Evolutionary conservation across 2,329 filamentous ascomycete species (phyloP), one percentile per base, ranked within the genome.

Genomic region (Rutstroemia sydowiana): DNA sequence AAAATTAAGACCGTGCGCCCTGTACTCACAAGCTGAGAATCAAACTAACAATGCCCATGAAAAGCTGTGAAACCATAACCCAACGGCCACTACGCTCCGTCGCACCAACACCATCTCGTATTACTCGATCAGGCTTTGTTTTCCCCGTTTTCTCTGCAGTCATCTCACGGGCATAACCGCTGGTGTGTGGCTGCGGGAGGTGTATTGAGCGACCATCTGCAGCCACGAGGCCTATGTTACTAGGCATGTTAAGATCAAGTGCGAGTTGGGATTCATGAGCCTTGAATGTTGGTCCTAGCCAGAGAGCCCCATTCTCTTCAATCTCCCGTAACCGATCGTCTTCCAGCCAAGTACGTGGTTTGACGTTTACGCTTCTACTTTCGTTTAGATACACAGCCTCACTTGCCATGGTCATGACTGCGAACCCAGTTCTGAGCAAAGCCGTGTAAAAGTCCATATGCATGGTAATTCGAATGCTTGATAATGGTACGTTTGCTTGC

Each of bases 391-490:
- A 97, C 0, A 97, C 93, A 3, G 92, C 92, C 68, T 97, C 91
- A 61, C 89, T 95, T 0, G 93, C 93, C 68, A 95, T 92, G 0
- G 89, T 95, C 55, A 97, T 81, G 11, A 92, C 84, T 10, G 84
- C 84, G 64, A 96, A 96, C 0, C 93, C 93, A 32, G 89, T 81
- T 54, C 91, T 84, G 3, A 97, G 75, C 4, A 97, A 74, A 0
- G 89, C 87, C 0, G 90, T 95, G 66, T 97, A 98, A 65, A 97
- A 96, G 66, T 98, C 93, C 75, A 97, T 95, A 51, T 89, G 83
- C 73, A 87, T 83, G 40, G 84, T 88, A 50, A 97, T 80, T 11
- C 84, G 81, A 34, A 96, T 81, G 36, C 86, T 84, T 1, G 87
- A 86, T 20, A 96, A 76, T 11, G 93, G 90, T 3, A 92, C 81